Conservation (phyloP, 73 alveolate species). For the Stentor coeruleus region DNA sequence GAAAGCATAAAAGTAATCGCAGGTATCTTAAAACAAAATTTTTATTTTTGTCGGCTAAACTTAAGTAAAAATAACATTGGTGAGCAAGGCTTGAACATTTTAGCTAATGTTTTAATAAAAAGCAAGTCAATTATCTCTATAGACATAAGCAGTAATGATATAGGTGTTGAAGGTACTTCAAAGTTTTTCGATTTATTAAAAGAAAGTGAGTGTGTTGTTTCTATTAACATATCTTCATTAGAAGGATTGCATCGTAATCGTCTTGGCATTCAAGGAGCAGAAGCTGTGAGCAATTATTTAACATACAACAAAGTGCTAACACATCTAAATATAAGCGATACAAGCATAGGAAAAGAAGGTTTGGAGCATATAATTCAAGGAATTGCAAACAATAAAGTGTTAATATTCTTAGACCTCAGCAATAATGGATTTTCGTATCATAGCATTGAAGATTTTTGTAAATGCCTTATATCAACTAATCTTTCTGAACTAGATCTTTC, state of each 20-base stretch:
- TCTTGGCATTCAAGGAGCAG: constrained; percentile 42
- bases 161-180: constrained; percentile 52
- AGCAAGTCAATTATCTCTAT: constrained; percentile 32
- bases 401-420: constrained; percentile 36
- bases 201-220: constrained; percentile 34
- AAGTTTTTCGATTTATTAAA: constrained; percentile 34
- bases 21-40: neutral
- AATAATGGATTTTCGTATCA: constrained; percentile 39
- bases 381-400: constrained; percentile 32
- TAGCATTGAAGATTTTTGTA: constrained; percentile 37
- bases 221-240: constrained; percentile 31
- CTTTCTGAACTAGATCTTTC: constrained; percentile 41
- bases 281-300: constrained; percentile 32
- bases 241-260: constrained; percentile 57
- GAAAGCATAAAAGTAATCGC: constrained; percentile 30
- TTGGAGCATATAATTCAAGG: constrained; percentile 38
- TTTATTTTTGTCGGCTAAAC: constrained; percentile 19
- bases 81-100: constrained; percentile 47
- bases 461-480: constrained; percentile 28
- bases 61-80: constrained; percentile 53
- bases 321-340: constrained; percentile 38
- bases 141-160: constrained; percentile 46
- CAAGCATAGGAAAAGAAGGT: constrained; percentile 47
- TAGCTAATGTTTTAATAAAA: constrained; percentile 40
- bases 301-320: constrained; percentile 25